Evolutionary conservation across 75 land plant species (phyloP).

Genomic region (Picea glauca): DNA sequence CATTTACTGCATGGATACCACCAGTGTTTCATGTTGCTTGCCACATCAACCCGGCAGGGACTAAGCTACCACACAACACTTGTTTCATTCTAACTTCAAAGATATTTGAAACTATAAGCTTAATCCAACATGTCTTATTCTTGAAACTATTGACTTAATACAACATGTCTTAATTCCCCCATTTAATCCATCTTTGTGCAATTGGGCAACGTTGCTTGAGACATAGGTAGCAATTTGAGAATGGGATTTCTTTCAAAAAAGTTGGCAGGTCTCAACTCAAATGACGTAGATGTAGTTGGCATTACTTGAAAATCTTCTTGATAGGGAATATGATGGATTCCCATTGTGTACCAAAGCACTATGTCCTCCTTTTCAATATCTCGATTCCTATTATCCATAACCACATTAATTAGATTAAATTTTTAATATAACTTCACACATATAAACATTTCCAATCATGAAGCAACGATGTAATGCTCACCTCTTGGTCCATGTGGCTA

Average conservation of each 20-base stretch:
- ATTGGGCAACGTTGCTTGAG: background rate
- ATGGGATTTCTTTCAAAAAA: slow-evolving; percentile 64
- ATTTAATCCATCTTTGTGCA: background rate
- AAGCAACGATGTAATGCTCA: background rate
- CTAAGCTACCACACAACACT: too few species aligned
- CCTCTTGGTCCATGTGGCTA: slow-evolving; percentile 46
- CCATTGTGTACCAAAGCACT: slow-evolving; percentile 58
- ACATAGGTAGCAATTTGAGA: background rate
- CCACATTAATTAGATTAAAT: too few species aligned
- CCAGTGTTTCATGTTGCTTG: too few species aligned
- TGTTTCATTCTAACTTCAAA: too few species aligned
- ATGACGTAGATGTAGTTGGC: slow-evolving; percentile 39
- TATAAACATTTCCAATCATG: too few species aligned
- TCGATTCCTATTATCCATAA: slow-evolving; percentile 32
- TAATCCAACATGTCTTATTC: too few species aligned
- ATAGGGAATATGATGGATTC: slow-evolving; percentile 68
- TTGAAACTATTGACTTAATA: too few species aligned
- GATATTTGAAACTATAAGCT: too few species aligned
- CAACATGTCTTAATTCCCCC: too few species aligned
- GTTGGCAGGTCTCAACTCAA: slow-evolving; percentile 55
- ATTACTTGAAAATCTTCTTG: slow-evolving; percentile 69
- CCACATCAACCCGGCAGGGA: too few species aligned
- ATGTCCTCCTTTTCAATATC: slow-evolving; percentile 58
- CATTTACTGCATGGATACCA: too few species aligned
- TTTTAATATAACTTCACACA: too few species aligned